Evolutionary conservation across 768 basidiomycete genomes (phyloP).

Genomic region (Lactarius sanguifluus): DNA sequence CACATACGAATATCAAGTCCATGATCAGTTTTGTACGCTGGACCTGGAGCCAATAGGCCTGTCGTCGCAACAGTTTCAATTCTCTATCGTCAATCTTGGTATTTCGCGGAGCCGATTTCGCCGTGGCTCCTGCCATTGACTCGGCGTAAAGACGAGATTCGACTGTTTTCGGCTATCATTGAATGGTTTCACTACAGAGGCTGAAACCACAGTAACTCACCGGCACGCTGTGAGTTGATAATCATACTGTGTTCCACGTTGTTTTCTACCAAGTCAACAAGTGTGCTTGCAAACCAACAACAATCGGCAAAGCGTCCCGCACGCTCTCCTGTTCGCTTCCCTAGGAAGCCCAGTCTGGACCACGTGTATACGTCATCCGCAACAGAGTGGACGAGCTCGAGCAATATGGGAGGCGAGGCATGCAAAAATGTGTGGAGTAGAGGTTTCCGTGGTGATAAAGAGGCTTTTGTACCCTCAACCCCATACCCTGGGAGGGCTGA

Average conservation of each 20-base stretch:
- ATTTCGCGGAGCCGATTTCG: constrained; percentile 62
- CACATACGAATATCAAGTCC: constrained; percentile 89
- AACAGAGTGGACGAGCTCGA: constrained; percentile 71
- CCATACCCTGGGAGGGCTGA: constrained; percentile 62
- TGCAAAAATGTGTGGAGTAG: constrained; percentile 75
- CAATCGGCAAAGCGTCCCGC: constrained; percentile 78
- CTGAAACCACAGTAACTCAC: constrained; percentile 39
- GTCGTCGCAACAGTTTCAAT: constrained; percentile 60
- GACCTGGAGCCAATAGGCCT: constrained; percentile 75
- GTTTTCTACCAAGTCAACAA: constrained; percentile 82
- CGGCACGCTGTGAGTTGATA: constrained; percentile 58
- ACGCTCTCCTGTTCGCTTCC: constrained; percentile 60
- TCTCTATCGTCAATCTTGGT: constrained; percentile 68
- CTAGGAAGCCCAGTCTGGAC: constrained; percentile 66
- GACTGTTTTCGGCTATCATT: constrained; percentile 43
- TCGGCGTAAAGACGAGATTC: constrained; percentile 71
- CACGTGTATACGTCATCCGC: constrained; percentile 83
- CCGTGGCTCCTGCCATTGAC: constrained; percentile 67
- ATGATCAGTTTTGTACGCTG: constrained; percentile 70
- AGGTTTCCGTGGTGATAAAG: constrained; percentile 42
- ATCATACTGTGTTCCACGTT: constrained; percentile 76
- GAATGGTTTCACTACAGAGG: constrained; percentile 8
- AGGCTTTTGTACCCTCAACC: constrained; percentile 37
- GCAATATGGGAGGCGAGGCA: constrained; percentile 77
- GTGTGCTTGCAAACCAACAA: constrained; percentile 82